phyloP scores from a whole-genome alignment of 805 yeast genomes.

The Starmerella sp. region DNA sequence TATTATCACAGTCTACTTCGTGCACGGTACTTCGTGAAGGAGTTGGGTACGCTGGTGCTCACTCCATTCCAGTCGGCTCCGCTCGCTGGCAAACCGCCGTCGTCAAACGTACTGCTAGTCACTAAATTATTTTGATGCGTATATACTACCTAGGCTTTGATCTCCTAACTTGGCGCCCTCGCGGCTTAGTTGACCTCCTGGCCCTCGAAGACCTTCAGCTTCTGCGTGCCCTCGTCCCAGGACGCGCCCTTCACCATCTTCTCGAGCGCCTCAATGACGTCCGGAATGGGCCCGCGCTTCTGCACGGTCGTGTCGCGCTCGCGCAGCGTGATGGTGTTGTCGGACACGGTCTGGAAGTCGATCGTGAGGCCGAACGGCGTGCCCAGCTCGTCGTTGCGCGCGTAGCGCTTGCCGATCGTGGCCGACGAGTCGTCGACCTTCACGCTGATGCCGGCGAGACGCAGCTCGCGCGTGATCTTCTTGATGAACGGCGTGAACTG shows the following conservation, averaged over 20 bases:
- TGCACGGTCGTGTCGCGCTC: slow-evolving; percentile 96
- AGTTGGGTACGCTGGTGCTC: too few species aligned
- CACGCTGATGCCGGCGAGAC: slow-evolving; percentile 76
- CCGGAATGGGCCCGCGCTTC: slow-evolving; percentile 81
- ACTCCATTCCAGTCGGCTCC: too few species aligned
- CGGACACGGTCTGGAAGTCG: slow-evolving; percentile 85
- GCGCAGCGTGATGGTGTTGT: slow-evolving; percentile 82
- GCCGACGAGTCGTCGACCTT: slow-evolving; percentile 96
- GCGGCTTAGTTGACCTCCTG: slow-evolving; percentile 32
- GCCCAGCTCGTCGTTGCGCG: slow-evolving; percentile 97
- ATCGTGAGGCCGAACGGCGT: slow-evolving; percentile 97
- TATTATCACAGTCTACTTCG: too few species aligned
- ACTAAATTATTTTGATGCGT: neutral
- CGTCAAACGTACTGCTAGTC: too few species aligned
- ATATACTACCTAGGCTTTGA: neutral
- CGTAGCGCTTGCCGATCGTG: slow-evolving; percentile 93
- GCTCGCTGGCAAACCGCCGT: too few species aligned
- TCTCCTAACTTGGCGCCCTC: too few species aligned
- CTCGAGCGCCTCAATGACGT: slow-evolving; percentile 58
- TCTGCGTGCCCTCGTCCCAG: slow-evolving; percentile 79
- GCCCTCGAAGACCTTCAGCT: slow-evolving; percentile 60
- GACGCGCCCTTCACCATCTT: slow-evolving; percentile 58
- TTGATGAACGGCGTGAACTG: slow-evolving; percentile 66
- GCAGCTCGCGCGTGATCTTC: slow-evolving; percentile 57
- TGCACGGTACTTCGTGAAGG: too few species aligned